Conservation (phyloP, 2,329 filamentous ascomycete species). For the Xylaria polymorpha region DNA sequence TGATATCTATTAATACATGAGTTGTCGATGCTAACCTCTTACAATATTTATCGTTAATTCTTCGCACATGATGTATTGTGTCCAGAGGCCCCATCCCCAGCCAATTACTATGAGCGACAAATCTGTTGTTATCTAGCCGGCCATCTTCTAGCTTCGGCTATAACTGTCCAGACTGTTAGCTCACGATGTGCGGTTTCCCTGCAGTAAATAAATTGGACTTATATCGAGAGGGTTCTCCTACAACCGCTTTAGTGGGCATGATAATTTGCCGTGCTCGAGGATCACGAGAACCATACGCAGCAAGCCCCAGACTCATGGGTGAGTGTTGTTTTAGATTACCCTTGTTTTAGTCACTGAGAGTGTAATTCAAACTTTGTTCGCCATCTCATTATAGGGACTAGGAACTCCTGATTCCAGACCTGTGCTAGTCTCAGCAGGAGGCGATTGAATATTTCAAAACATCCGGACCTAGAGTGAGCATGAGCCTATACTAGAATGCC, state of each 20-base stretch:
- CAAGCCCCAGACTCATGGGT: background rate
- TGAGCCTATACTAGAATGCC: too few species aligned
- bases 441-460: background rate
- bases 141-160: background rate
- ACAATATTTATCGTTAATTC: background rate
- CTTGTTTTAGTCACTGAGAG: background rate
- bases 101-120: background rate
- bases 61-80: background rate
- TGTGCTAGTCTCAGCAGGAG: background rate
- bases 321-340: background rate
- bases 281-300: background rate
- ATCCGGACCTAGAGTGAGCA: background rate
- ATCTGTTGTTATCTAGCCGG: background rate
- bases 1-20: background rate
- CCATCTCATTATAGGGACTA: background rate
- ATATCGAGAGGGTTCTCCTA: too few species aligned
- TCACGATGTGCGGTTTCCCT: background rate
- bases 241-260: background rate
- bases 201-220: background rate
- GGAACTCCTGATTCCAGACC: background rate
- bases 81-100: background rate
- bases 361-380: background rate
- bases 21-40: background rate
- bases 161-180: background rate
- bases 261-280: background rate